These are phyloP conservation scores for Rhododendron mucronatum DNA, from an alignment of 148 eudicot species.

Conservation along the genomic window DNA sequence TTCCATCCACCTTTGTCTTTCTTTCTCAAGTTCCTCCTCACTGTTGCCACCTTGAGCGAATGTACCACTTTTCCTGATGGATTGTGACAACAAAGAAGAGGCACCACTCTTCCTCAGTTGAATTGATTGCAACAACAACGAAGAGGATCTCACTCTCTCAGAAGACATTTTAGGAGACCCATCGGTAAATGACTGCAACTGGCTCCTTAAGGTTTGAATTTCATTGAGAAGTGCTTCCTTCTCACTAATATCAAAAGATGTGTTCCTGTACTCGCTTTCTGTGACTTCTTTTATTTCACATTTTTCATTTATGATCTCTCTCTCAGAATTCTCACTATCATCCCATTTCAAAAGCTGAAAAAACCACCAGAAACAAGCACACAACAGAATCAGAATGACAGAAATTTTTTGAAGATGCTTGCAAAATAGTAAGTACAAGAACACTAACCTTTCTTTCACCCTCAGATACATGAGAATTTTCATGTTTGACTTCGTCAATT, in stretches of 20 bases:
- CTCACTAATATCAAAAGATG: conserved; percentile 49
- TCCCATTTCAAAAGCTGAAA: conserved; percentile 39
- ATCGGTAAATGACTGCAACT: conserved; percentile 45
- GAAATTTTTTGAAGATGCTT: neutral
- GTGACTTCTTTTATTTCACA: conserved; percentile 43
- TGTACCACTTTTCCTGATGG: conserved; percentile 64
- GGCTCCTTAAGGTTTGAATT: conserved; percentile 59
- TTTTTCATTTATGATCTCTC: conserved; percentile 47
- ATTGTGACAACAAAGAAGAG: conserved; percentile 48
- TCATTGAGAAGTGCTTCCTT: conserved; percentile 80
- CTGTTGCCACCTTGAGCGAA: conserved; percentile 28
- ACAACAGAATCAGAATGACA: neutral
- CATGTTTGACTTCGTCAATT: conserved; percentile 13
- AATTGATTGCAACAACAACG: conserved; percentile 68
- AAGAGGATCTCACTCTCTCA: conserved; percentile 67
- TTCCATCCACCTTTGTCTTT: conserved; percentile 86
- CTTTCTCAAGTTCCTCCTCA: conserved; percentile 79
- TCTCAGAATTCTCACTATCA: conserved; percentile 35
- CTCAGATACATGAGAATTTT: conserved; percentile 7
- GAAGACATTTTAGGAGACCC: conserved; percentile 48
- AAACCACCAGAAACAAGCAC: neutral
- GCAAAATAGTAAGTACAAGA: neutral
- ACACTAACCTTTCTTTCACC: conserved; percentile 51
- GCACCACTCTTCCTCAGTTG: conserved; percentile 60
- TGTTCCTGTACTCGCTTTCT: conserved; percentile 17